Base-by-base conservation (phyloP, 306 rosid genomes). In the Urtica urens region DNA sequence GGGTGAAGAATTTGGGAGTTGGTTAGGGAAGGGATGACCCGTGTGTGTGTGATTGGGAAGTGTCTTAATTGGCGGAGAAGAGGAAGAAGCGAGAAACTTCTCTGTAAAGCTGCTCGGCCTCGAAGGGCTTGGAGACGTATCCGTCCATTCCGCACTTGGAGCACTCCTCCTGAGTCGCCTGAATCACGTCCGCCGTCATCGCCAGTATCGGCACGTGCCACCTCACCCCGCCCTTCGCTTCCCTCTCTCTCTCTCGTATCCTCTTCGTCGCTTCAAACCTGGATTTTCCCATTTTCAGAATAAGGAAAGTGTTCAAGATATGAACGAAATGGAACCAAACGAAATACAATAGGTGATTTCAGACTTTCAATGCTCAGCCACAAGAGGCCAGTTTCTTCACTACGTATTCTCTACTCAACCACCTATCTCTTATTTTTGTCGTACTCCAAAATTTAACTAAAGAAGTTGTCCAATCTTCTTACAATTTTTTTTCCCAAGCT, bases 181-280 rank as follows among this genome's bases (percentile, higher is more conserved):
- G 97, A 43, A 90, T 84, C 42, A 84, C 95, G 21, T 90, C 94
- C 9, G 97, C 95, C 3, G 97, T 90, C 97, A 90, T 90, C 50
- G 95, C 97, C 67, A 90, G 60, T 51, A 90, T 81, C 21, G 95
- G 97, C 3, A 90, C 61, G 45, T 65, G 80, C 82, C 83, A 76
- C 15, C 51, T 66, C 46, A 59, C 63, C 49, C 72, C 73, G 11
- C 14, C 41, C 19, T 70, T 64, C 25, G 48, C 65, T 65, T 83
- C 83, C 49, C 70, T 22, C 59, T 84, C 97, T 42, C 77, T 39
- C n/a, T 75, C 78, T 30, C 97, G 72, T 46, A 90, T 77, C 62
- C 58, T 56, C 59, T 14, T 51, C 30, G 93, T 90, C 41, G 94
- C 93, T 74, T 84, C 77, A 70, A 90, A 90, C 42, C 95, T 84